A percentile compares a stretch with the other conserved stretches of the same genome.
Evolutionary conservation across 257 asterid genomes (phyloP).

Genomic region (Solanum virginianum): DNA sequence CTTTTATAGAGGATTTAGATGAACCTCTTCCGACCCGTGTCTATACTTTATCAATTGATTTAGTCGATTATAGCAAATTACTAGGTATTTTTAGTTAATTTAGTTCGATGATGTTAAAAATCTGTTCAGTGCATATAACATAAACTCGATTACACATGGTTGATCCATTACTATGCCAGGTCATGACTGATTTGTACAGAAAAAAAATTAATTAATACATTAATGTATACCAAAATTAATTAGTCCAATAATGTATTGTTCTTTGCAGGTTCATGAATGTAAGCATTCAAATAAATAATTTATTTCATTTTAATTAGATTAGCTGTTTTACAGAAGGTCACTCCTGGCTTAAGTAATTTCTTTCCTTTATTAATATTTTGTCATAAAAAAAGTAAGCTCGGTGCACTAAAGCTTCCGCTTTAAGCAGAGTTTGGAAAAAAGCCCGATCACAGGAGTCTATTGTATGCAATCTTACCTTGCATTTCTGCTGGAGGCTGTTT

Average conservation of each 20-base stretch:
- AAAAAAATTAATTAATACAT: neutral
- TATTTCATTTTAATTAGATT: neutral
- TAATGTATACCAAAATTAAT: neutral
- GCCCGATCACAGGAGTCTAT: too few species aligned
- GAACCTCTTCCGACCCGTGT: rapidly evolving
- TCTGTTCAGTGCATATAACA: neutral
- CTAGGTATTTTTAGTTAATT: too few species aligned
- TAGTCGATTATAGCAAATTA: too few species aligned
- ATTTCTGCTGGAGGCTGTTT: too few species aligned
- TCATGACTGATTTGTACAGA: neutral
- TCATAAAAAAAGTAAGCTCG: too few species aligned
- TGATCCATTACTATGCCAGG: neutral
- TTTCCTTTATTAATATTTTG: neutral
- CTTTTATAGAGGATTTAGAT: neutral
- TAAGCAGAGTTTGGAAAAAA: too few species aligned
- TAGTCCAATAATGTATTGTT: neutral
- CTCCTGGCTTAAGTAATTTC: neutral
- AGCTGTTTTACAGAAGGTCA: neutral
- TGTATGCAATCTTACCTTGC: too few species aligned
- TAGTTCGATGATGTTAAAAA: neutral
- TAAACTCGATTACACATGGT: neutral
- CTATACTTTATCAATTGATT: neutral
- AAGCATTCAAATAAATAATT: neutral
- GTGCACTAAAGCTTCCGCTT: too few species aligned
- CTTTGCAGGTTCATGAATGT: neutral